A percentile compares a stretch with the other conserved stretches of the same genome.
phyloP scores from a whole-genome alignment of 768 basidiomycete genomes.

The Amanita jacksonii region DNA sequence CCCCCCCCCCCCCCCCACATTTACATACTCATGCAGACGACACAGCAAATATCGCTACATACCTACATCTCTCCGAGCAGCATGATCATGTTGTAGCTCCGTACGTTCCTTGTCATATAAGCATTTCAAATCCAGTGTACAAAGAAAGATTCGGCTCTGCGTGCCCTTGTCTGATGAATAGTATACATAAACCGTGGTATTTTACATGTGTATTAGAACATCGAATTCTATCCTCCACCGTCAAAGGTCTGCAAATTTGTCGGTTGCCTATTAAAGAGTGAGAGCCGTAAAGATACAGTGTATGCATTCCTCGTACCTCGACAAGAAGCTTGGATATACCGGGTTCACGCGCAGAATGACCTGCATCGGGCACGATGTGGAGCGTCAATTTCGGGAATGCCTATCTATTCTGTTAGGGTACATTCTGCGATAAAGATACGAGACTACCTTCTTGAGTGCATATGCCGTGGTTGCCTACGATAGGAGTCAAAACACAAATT shows the following conservation, averaged over 20 bases:
- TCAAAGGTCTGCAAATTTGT: slow-evolving; percentile 31
- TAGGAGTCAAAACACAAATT: not conserved
- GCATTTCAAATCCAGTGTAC: too few species aligned
- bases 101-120: too few species aligned
- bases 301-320: slow-evolving; percentile 32
- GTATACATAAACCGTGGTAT: too few species aligned
- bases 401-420: slow-evolving; percentile 16
- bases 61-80: too few species aligned
- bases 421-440: not conserved
- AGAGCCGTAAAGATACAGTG: not conserved
- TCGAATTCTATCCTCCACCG: not conserved
- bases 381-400: slow-evolving; percentile 75
- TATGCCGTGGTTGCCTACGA: slow-evolving; percentile 68
- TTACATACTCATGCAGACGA: too few species aligned
- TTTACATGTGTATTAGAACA: not conserved
- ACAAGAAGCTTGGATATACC: slow-evolving; percentile 63
- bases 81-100: too few species aligned
- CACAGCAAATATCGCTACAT: too few species aligned
- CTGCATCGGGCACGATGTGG: slow-evolving; percentile 75
- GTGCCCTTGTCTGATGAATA: too few species aligned
- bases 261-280: slow-evolving; percentile 25
- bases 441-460: slow-evolving; percentile 56
- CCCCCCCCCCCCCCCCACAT: too few species aligned
- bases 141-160: too few species aligned
- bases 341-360: slow-evolving; percentile 73